A percentile compares a stretch with the other conserved stretches of the same genome.
Evolutionary conservation across 2,329 filamentous ascomycete species (phyloP).

Genomic region (Stemphylium lycopersici): DNA sequence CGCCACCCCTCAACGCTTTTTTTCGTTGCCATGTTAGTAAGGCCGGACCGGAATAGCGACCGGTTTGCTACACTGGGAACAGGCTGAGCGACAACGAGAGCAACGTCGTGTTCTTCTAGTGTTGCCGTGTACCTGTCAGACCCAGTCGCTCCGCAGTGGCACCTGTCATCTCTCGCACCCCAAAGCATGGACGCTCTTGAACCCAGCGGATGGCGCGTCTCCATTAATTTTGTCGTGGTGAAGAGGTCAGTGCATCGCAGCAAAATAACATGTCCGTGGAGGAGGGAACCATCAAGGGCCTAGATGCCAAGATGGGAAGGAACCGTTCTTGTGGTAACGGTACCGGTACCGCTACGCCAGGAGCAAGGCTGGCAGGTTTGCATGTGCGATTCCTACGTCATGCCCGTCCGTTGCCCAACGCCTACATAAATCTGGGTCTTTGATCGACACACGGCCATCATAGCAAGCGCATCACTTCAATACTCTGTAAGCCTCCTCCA

Average conservation of each 20-base stretch:
- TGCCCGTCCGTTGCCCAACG: conserved; percentile 7
- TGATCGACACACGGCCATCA: conserved; percentile 6
- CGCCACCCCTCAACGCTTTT: conserved; percentile 5
- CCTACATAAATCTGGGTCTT: conserved; percentile 19
- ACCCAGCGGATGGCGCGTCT: not conserved
- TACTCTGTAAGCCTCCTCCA: conserved; percentile 6
- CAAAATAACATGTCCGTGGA: not conserved
- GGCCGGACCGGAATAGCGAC: conserved; percentile 11
- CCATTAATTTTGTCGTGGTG: not conserved
- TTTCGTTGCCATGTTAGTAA: conserved; percentile 11
- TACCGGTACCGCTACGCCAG: conserved; percentile 1
- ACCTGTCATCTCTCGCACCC: conserved; percentile 1
- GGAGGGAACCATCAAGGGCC: not conserved
- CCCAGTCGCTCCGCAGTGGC: not conserved
- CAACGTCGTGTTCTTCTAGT: not conserved
- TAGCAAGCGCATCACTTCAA: conserved; percentile 7
- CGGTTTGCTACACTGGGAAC: not conserved
- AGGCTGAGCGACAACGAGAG: not conserved
- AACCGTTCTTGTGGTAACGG: not conserved
- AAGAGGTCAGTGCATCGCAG: not conserved
- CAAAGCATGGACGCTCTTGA: not conserved
- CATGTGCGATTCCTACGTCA: conserved; percentile 25
- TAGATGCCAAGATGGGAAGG: conserved; percentile 5
- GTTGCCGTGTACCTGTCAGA: not conserved
- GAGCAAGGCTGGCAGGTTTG: conserved; percentile 16